A percentile compares a stretch with the other conserved stretches of the same genome.
phyloP scores from a whole-genome alignment of 225 moss, liverwort and hornwort species.

The Thuidium tamariscinum region DNA sequence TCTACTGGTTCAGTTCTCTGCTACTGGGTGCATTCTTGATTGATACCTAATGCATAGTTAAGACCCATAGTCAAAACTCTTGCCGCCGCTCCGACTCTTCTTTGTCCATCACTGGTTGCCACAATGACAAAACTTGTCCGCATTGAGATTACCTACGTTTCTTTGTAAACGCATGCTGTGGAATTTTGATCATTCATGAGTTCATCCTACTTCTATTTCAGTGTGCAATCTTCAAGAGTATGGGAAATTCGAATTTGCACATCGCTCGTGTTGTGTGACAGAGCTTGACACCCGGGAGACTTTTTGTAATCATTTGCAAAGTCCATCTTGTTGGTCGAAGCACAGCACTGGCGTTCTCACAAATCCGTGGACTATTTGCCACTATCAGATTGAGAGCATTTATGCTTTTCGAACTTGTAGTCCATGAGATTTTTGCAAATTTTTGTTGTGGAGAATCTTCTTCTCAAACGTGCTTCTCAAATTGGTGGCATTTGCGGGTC shows the following conservation, averaged over 20 bases:
- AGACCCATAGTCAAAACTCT: not conserved
- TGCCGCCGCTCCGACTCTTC: too few relatives aligned
- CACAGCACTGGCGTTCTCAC: not conserved
- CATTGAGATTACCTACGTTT: not conserved
- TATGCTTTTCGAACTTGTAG: not conserved
- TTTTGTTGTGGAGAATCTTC: too few relatives aligned
- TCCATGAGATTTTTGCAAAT: too few relatives aligned
- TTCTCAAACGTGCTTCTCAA: not conserved
- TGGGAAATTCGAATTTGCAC: not conserved
- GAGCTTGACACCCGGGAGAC: not conserved
- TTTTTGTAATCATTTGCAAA: not conserved
- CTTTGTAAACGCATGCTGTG: too few relatives aligned
- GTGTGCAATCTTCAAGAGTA: too few relatives aligned
- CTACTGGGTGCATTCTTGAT: not conserved
- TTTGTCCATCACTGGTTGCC: not conserved
- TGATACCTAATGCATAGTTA: not conserved
- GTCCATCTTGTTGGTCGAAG: not conserved
- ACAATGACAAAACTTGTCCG: not conserved
- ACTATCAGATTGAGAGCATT: not conserved
- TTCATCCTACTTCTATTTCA: not conserved
- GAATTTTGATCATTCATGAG: not conserved
- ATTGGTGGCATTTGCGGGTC: not conserved
- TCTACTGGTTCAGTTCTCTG: not conserved
- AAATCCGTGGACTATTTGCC: not conserved
- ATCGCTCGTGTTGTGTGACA: not conserved